These are phyloP conservation scores for Diaporthe velutina DNA, from an alignment of 2,329 filamentous ascomycete species.

Conservation along the genomic window DNA sequence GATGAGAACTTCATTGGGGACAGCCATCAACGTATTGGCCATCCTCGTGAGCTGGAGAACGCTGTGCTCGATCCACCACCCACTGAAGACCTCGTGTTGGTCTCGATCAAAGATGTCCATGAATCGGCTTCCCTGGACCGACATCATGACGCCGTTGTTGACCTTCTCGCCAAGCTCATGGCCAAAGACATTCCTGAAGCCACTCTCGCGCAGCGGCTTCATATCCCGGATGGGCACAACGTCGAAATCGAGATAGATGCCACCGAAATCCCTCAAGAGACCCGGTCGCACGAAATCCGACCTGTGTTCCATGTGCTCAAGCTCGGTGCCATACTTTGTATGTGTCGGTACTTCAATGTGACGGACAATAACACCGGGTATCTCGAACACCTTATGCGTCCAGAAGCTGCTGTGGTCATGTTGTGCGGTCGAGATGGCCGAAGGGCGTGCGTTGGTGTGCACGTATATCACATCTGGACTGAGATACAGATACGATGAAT, in stretches of 20 bases:
- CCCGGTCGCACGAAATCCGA: neutral
- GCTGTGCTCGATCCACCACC: conserved; percentile 16
- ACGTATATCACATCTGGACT: conserved; percentile 14
- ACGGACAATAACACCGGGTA: neutral
- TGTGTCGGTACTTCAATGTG: neutral
- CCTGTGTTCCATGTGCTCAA: conserved; percentile 10
- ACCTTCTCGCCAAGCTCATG: conserved; percentile 12
- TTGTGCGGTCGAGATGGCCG: neutral
- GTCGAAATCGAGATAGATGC: conserved; percentile 15
- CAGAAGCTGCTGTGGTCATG: neutral
- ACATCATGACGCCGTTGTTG: conserved; percentile 14
- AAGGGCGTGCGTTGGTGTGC: conserved; percentile 1
- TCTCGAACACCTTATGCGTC: neutral
- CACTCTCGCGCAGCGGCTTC: conserved; percentile 12
- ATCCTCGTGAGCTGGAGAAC: conserved; percentile 7
- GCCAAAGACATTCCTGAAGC: neutral
- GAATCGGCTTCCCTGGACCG: neutral
- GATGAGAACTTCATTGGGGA: neutral
- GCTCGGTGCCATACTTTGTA: conserved; percentile 1
- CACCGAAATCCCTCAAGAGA: conserved; percentile 4
- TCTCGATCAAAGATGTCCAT: conserved; percentile 6
- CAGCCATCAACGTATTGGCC: neutral
- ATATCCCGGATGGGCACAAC: neutral
- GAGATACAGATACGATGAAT: conserved; percentile 3
- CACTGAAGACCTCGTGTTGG: conserved; percentile 8